Percentiles rank a stretch among this genome's conserved stretches.
These are phyloP conservation scores for Tolypocladium tropicale DNA, from an alignment of 2,329 filamentous ascomycete genomes.

Conservation along the genomic window DNA sequence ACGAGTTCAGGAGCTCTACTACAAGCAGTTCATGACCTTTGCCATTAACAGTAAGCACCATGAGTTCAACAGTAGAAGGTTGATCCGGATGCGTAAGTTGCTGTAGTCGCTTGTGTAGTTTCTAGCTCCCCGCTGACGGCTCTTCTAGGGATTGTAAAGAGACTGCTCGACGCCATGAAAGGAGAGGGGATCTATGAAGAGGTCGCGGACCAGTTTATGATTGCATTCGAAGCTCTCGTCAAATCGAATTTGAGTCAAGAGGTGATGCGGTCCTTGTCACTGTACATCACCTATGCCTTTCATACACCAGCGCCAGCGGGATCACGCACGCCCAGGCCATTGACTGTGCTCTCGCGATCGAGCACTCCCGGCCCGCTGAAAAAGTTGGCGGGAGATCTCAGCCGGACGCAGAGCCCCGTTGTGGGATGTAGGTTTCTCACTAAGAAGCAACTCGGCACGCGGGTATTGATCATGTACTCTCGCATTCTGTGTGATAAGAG, in stretches of 20 bases:
- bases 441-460: conserved; percentile 62
- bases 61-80: conserved; percentile 79
- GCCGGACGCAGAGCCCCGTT: conserved; percentile 17
- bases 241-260: conserved; percentile 74
- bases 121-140: conserved; percentile 6
- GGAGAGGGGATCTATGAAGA: conserved; percentile 65
- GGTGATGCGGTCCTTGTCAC: conserved; percentile 72
- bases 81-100: conserved; percentile 82
- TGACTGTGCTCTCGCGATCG: conserved; percentile 26
- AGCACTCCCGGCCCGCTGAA: conserved; percentile 28
- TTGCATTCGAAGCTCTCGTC: conserved; percentile 69
- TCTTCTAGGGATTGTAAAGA: conserved; percentile 69
- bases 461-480: conserved; percentile 67
- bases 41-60: conserved; percentile 84
- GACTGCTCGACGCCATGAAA: conserved; percentile 82
- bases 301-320: conserved; percentile 46
- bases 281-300: conserved; percentile 89
- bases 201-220: conserved; percentile 65
- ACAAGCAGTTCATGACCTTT: conserved; percentile 83
- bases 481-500: conserved; percentile 66
- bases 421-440: conserved; percentile 32
- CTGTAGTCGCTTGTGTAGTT: conserved; percentile 4
- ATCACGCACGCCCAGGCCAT: conserved; percentile 40
- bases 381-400: conserved; percentile 25
- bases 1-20: conserved; percentile 79